Evolutionary conservation across 2,329 filamentous ascomycete genomes (phyloP), one percentile per base, ranked within the genome.

Genomic region (Cordyceps fumosorosea): DNA sequence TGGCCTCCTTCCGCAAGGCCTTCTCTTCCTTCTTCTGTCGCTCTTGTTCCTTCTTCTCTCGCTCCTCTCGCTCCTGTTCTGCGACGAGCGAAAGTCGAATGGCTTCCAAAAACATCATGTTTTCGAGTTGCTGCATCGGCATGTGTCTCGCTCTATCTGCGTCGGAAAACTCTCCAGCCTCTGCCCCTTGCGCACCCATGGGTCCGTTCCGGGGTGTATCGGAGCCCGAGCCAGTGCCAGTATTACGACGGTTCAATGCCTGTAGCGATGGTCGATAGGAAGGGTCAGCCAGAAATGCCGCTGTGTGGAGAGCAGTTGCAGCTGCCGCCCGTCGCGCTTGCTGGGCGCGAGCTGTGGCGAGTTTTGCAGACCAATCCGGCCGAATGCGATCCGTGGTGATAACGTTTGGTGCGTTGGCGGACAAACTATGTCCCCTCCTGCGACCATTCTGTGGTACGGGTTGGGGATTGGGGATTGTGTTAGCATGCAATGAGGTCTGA

Each of bases 71-170:
- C 48, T 98, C 93, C 69, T 98, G 93, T 72, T 99, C 95, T 1
- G 91, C 88, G 0, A 89, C 92, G n/a, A 99, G 79, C 54, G 92
- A 96, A 34, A 96, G 75, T 45, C 95, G 83, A 54, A 99, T 96
- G 0, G 95, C 95, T 73, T 99, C 95, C 81, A 95, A 91, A 80
- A 98, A 92, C 95, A 99, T 99, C 80, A 99, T 90, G 55, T 96
- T 93, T 72, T 99, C 95, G 0, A 98, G 81, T 67, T 98, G 93
- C 24, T 96, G 91, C 71, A 96, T 85, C 34, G 91, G 82, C 62
- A 71, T 73, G 52, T 80, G 74, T 63, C 79, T 69, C 61, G 69
- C 69, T 16, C 67, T 68, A 11, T 68, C 67, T 3, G 66, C 56
- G 44, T 68, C 69, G 11, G 62, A 64, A 18, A 64, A 51, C 22